Evolutionary conservation across 192 early-diverging fungal species (phyloP).

Genomic region (Gryganskiella cystojenkinii): DNA sequence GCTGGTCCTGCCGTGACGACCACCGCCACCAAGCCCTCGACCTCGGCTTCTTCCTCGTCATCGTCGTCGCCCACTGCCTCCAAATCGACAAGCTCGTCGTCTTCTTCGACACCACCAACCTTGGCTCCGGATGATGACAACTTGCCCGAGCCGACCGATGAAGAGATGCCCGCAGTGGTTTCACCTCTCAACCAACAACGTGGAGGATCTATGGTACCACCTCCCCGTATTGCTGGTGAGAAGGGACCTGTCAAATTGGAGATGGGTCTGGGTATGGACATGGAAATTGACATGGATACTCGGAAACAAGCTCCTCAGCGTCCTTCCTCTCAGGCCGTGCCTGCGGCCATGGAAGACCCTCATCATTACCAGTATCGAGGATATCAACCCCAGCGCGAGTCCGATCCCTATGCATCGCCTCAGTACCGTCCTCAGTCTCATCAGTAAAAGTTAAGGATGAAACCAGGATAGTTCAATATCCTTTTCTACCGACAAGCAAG

Average conservation of each 20-base stretch:
- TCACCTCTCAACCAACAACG: slow-evolving; percentile 10
- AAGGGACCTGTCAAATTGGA: background rate
- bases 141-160: slow-evolving; percentile 5
- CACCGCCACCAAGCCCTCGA: background rate
- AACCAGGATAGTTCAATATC: too few relatives aligned
- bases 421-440: background rate
- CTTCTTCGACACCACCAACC: slow-evolving; percentile 14
- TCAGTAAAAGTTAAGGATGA: background rate
- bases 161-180: background rate
- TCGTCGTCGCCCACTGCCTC: slow-evolving; percentile 1
- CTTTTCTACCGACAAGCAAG: too few relatives aligned
- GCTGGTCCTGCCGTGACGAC: too few relatives aligned
- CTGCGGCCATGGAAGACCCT: background rate
- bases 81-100: slow-evolving; percentile 11
- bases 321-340: too few relatives aligned
- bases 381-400: background rate
- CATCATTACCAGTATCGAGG: background rate
- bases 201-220: slow-evolving; percentile 1
- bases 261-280: slow-evolving; percentile 7
- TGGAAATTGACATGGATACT: background rate
- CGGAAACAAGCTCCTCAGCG: background rate
- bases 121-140: slow-evolving; percentile 18
- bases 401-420: background rate
- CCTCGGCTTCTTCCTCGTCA: background rate
- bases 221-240: background rate